Percentiles rank a stretch among this genome's conserved stretches.
These are phyloP conservation scores for Pythium diclinum DNA, from an alignment of 352 stramenopile species.

Conservation along the genomic window DNA sequence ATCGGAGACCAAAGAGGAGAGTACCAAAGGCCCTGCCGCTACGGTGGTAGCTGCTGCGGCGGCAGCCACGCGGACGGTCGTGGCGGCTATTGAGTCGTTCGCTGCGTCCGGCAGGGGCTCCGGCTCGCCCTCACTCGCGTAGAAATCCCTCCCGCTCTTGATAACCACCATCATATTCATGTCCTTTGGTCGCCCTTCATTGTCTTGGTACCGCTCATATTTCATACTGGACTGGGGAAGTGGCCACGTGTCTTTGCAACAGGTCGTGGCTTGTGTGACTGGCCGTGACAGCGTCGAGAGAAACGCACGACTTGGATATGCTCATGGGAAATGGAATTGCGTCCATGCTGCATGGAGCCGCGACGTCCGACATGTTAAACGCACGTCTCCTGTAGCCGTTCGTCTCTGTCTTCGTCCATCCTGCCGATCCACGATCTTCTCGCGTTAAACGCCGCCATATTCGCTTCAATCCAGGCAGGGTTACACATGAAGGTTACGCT, in stretches of 20 bases:
- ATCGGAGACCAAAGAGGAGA: background rate
- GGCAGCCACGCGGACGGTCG: background rate
- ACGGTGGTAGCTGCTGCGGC: background rate
- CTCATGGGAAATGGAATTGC: constrained; percentile 1
- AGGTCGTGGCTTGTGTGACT: background rate
- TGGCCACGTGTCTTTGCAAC: constrained; percentile 6
- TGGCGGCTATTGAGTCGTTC: background rate
- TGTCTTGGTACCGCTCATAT: background rate
- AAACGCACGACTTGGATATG: background rate
- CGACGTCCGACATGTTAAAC: constrained; percentile 5
- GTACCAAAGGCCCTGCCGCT: background rate
- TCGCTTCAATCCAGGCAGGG: background rate
- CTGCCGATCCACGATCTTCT: background rate
- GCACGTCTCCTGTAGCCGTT: constrained; percentile 2
- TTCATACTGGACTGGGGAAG: background rate
- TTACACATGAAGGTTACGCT: background rate
- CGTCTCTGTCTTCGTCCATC: background rate
- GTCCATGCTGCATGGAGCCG: background rate
- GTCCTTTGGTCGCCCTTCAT: constrained; percentile 2
- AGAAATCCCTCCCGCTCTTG: background rate
- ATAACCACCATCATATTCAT: background rate
- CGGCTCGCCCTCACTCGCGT: background rate
- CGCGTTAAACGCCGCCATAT: background rate
- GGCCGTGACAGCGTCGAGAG: background rate
- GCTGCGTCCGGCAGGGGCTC: background rate